These are phyloP conservation scores for Diaporthe amygdali DNA, from an alignment of 2,329 filamentous ascomycete genomes.

Conservation along the genomic window DNA sequence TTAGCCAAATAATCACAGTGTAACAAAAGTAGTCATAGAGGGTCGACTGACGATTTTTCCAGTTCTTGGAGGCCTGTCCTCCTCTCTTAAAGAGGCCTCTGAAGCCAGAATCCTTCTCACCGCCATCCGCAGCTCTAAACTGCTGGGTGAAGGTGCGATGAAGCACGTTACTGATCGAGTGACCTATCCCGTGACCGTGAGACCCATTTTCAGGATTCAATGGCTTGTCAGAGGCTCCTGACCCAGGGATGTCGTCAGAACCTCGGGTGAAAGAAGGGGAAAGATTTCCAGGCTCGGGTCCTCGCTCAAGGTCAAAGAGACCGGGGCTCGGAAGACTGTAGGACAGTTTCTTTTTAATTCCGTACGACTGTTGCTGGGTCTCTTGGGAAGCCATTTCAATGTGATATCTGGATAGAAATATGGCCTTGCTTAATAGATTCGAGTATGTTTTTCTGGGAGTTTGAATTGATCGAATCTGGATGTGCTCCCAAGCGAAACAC, in stretches of 20 bases:
- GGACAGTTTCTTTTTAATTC: neutral
- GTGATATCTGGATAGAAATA: neutral
- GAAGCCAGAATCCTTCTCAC: neutral
- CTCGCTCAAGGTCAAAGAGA: neutral
- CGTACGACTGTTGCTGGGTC: neutral
- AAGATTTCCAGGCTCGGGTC: neutral
- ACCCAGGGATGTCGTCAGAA: neutral
- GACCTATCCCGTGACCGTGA: neutral
- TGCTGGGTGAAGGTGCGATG: neutral
- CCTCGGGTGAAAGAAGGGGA: neutral
- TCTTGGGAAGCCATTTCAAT: neutral
- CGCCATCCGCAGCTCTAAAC: neutral
- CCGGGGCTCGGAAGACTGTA: constrained; percentile 1
- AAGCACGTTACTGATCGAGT: neutral
- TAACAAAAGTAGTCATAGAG: too few relatives aligned
- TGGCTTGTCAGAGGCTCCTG: neutral
- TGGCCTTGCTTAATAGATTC: neutral
- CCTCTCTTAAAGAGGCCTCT: neutral
- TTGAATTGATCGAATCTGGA: neutral
- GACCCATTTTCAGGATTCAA: neutral
- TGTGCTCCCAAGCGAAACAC: neutral
- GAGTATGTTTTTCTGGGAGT: neutral
- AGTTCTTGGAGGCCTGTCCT: neutral
- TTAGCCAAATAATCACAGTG: neutral
- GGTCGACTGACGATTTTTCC: neutral